phyloP scores from a whole-genome alignment of 495 filamentous ascomycete species.

The Glarea lozoyensis region DNA sequence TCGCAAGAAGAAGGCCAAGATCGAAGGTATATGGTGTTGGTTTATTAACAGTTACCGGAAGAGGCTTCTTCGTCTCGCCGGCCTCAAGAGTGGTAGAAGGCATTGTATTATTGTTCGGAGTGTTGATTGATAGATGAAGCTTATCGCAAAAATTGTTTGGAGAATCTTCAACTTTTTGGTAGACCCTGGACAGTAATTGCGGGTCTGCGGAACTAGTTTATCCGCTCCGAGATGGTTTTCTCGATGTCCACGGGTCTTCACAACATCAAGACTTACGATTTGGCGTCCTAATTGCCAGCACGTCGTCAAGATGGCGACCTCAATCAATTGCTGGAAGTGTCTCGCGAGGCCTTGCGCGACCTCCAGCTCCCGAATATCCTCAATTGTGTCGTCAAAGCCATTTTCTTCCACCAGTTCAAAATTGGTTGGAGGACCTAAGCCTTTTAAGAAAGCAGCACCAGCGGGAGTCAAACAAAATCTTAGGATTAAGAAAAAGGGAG shows the following conservation, averaged over 20 bases:
- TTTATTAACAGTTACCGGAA: conserved; percentile 58
- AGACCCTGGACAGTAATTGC: too few species aligned
- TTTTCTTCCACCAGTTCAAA: conserved; percentile 25
- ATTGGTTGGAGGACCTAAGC: conserved; percentile 27
- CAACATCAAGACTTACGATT: too few species aligned
- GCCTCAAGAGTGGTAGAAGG: background rate
- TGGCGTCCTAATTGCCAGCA: background rate
- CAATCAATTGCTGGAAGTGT: conserved; percentile 55
- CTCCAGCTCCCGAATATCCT: conserved; percentile 28
- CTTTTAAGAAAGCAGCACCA: conserved; percentile 25
- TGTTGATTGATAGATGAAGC: conserved; percentile 1
- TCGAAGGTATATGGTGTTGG: conserved; percentile 89
- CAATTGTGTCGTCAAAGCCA: conserved; percentile 20
- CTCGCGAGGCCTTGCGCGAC: conserved; percentile 37
- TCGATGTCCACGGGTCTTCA: too few species aligned
- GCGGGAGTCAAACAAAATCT: conserved; percentile 29
- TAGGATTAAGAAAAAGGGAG: conserved; percentile 45
- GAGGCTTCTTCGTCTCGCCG: background rate
- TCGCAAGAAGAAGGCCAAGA: conserved; percentile 72
- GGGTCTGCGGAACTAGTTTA: too few species aligned
- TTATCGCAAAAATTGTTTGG: conserved; percentile 1
- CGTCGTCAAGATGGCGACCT: conserved; percentile 47
- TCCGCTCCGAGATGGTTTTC: too few species aligned
- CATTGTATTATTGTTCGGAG: background rate
- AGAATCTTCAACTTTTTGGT: conserved; percentile 14